Percentiles rank a stretch among this genome's conserved stretches.
These are phyloP conservation scores for Eugenia klotzschiana DNA, from an alignment of 441 rosid species.

Conservation along the genomic window DNA sequence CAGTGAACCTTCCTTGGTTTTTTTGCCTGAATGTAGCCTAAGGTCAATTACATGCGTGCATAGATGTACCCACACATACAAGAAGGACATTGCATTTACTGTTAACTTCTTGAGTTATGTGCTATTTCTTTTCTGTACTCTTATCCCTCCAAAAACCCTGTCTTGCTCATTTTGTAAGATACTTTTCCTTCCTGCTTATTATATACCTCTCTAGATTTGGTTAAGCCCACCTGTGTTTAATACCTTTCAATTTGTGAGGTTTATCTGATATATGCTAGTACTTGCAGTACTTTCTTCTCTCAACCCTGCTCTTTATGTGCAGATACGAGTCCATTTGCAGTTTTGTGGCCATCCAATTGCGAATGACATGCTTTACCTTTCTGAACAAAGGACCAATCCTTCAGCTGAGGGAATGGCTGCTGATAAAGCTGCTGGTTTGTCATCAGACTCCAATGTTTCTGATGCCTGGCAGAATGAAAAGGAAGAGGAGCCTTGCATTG, in stretches of 20 bases:
- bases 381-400: not conserved
- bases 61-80: not conserved
- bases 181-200: not conserved
- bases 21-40: not conserved
- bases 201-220: not conserved
- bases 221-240: not conserved
- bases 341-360: slow-evolving; percentile 1
- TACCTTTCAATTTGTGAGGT: not conserved
- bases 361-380: slow-evolving; percentile 1
- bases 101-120: not conserved
- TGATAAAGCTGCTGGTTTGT: not conserved
- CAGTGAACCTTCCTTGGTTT: not conserved
- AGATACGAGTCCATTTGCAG: slow-evolving; percentile 3
- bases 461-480: not conserved
- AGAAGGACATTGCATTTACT: not conserved
- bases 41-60: not conserved
- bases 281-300: not conserved
- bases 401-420: not conserved
- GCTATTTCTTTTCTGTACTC: not conserved
- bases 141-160: not conserved
- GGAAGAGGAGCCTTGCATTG: not conserved
- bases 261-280: not conserved
- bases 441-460: not conserved
- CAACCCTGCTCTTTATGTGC: not conserved
- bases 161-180: not conserved